phyloP scores from a whole-genome alignment of 2,329 filamentous ascomycete genomes.

The Calonectria naviculata region DNA sequence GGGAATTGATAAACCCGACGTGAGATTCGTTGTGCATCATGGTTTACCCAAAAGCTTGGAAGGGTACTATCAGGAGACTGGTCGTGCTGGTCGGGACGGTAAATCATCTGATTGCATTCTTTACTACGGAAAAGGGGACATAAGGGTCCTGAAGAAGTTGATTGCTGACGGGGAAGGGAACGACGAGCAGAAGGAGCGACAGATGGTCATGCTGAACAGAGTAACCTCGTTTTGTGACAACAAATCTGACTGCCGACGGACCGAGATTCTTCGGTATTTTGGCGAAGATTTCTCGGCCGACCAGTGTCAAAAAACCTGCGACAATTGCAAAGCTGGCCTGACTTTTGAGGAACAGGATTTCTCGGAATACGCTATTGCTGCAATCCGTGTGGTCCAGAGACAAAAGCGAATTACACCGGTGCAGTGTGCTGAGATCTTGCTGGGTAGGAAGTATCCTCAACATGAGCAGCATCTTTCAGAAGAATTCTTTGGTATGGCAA shows the following conservation, averaged over 20 bases:
- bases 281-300: slow-evolving; percentile 81
- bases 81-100: slow-evolving; percentile 92
- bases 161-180: slow-evolving; percentile 85
- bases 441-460: slow-evolving; percentile 74
- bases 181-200: slow-evolving; percentile 83
- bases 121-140: slow-evolving; percentile 86
- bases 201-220: slow-evolving; percentile 84
- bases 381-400: slow-evolving; percentile 74
- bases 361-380: slow-evolving; percentile 77
- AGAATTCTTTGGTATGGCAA: slow-evolving; percentile 75
- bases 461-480: slow-evolving; percentile 64
- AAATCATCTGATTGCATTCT: slow-evolving; percentile 89
- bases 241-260: slow-evolving; percentile 84
- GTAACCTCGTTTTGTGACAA: slow-evolving; percentile 94
- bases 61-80: slow-evolving; percentile 98
- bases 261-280: slow-evolving; percentile 94
- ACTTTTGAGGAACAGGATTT: slow-evolving; percentile 82
- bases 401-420: slow-evolving; percentile 74
- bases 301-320: slow-evolving; percentile 81
- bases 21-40: slow-evolving; percentile 96
- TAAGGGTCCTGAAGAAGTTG: slow-evolving; percentile 78
- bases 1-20: slow-evolving; percentile 99
- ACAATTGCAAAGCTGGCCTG: slow-evolving; percentile 85
- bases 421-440: slow-evolving; percentile 86
- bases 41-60: slow-evolving; percentile 94